Conservation (phyloP, 164 flowering plant species). For the Chimonanthus praecox region DNA sequence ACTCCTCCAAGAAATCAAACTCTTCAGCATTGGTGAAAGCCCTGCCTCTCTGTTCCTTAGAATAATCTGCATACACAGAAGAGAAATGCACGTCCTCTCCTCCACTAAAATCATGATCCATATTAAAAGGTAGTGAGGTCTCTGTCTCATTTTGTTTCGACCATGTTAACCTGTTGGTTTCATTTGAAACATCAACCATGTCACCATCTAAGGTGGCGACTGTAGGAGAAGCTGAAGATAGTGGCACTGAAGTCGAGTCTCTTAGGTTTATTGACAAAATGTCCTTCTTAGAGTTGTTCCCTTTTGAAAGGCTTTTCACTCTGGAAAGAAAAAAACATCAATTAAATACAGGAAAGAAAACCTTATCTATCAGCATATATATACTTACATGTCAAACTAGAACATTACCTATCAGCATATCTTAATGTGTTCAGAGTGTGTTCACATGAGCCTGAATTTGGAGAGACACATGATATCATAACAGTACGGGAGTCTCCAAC, state of each 20-base stretch:
- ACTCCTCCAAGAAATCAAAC: constrained; percentile 31
- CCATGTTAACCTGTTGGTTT: constrained; percentile 38
- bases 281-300: constrained; percentile 58
- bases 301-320: constrained; percentile 88
- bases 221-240: constrained; percentile 42
- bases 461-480: constrained; percentile 95
- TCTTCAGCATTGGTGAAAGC: constrained; percentile 27
- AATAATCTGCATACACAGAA: constrained; percentile 27
- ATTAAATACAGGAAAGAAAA: background rate
- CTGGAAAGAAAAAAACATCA: constrained; percentile 26
- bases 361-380: background rate
- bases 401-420: constrained; percentile 86
- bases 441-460: constrained; percentile 87
- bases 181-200: constrained; percentile 40
- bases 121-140: constrained; percentile 30
- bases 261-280: constrained; percentile 32
- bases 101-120: constrained; percentile 39
- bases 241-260: constrained; percentile 42
- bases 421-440: constrained; percentile 89
- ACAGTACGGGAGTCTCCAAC: constrained; percentile 93
- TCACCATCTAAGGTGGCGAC: constrained; percentile 30
- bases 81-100: constrained; percentile 33
- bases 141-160: constrained; percentile 37
- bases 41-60: constrained; percentile 27
- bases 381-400: background rate